Evolutionary conservation across 768 basidiomycete genomes (phyloP).

Genomic region (Pleurotus ostreatus): DNA sequence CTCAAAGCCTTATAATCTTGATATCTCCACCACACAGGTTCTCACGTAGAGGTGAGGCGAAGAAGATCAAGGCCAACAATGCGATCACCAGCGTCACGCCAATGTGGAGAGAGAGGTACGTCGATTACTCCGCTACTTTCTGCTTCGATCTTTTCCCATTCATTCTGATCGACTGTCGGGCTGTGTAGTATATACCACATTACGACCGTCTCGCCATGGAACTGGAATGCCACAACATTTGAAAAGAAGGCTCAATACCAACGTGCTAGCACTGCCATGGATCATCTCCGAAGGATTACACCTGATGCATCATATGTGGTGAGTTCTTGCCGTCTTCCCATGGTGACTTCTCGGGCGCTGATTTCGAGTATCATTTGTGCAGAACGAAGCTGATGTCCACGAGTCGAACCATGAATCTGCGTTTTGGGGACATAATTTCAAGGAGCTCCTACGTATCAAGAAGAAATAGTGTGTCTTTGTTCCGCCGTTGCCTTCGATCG

Average conservation of each 20-base stretch:
- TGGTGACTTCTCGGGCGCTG: not conserved
- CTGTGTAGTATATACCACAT: conserved; percentile 38
- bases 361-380: not conserved
- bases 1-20: conserved; percentile 38
- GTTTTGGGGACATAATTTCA: conserved; percentile 44
- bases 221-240: conserved; percentile 37
- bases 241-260: conserved; percentile 31
- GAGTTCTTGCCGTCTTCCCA: conserved; percentile 12
- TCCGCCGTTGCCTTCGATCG: not conserved
- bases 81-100: conserved; percentile 31
- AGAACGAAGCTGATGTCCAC: conserved; percentile 49
- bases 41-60: conserved; percentile 27
- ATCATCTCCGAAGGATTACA: conserved; percentile 36
- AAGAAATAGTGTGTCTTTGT: conserved; percentile 37
- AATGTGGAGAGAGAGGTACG: conserved; percentile 31
- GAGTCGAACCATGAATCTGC: conserved; percentile 40
- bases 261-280: conserved; percentile 31
- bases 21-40: conserved; percentile 35
- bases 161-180: no score
- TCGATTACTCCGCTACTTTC: not conserved
- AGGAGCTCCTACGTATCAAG: conserved; percentile 35
- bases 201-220: conserved; percentile 39
- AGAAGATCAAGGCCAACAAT: conserved; percentile 2
- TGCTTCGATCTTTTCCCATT: not conserved
- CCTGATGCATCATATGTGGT: conserved; percentile 44